These are phyloP conservation scores for Verticillium alfalfae DNA, from an alignment of 2,329 filamentous ascomycete species.

Conservation along the genomic window DNA sequence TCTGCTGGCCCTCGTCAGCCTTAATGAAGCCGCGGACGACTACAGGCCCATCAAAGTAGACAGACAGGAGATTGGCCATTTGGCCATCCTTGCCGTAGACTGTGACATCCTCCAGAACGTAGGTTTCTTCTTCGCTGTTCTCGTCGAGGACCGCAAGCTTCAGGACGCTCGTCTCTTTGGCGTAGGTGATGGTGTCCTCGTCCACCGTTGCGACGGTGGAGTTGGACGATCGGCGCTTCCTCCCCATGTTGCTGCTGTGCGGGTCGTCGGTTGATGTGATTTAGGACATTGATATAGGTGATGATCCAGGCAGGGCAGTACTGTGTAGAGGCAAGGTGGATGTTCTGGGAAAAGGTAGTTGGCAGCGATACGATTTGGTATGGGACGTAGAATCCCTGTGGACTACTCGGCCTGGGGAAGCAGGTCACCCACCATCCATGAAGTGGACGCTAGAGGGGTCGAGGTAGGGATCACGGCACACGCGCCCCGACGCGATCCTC, in stretches of 20 bases:
- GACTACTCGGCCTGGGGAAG: no score
- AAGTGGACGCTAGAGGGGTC: no score
- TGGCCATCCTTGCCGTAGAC: constrained; percentile 50
- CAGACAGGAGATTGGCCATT: constrained; percentile 55
- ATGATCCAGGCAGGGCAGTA: no score
- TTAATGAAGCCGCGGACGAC: constrained; percentile 46
- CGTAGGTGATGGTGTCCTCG: constrained; percentile 22
- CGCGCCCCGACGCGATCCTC: no score
- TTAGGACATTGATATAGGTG: background rate
- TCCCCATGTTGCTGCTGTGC: constrained; percentile 26
- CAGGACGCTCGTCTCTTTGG: constrained; percentile 27
- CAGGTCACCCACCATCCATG: no score
- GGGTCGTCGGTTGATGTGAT: background rate
- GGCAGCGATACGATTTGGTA: no score
- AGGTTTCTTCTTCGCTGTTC: constrained; percentile 1
- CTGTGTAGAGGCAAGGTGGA: no score
- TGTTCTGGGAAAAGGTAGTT: no score
- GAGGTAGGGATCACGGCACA: no score
- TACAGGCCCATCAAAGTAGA: constrained; percentile 55
- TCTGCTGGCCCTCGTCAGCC: constrained; percentile 31
- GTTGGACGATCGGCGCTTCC: constrained; percentile 33
- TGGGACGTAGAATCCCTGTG: no score
- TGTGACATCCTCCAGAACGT: constrained; percentile 38
- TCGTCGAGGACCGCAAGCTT: constrained; percentile 13
- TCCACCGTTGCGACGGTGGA: constrained; percentile 40